phyloP scores from a whole-genome alignment of 163 green algal genomes.

The Chlamydomonas reinhardtii region DNA sequence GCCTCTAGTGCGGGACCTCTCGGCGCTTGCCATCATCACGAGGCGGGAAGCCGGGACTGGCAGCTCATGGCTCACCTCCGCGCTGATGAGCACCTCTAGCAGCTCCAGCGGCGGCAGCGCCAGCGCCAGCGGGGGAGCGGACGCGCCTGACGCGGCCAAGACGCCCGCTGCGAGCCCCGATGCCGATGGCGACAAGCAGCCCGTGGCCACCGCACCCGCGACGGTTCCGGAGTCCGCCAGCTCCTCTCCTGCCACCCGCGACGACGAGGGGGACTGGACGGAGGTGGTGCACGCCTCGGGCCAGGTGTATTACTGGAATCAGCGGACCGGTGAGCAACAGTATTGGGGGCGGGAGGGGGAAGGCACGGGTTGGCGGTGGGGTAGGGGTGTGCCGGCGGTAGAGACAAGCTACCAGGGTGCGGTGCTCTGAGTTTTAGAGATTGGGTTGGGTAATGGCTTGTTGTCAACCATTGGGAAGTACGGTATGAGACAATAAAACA shows the following conservation, averaged over 20 bases:
- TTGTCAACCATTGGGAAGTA: too few relatives aligned
- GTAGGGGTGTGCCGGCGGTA: too few relatives aligned
- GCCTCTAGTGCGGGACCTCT: constrained; percentile 18
- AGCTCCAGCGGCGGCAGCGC: not conserved
- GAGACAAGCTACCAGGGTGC: too few relatives aligned
- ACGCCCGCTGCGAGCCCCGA: too few relatives aligned
- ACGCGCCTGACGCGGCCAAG: too few relatives aligned
- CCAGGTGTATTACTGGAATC: constrained; percentile 51
- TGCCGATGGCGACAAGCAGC: not conserved
- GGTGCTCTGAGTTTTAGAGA: too few relatives aligned
- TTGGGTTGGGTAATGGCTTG: too few relatives aligned
- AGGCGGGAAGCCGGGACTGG: not conserved
- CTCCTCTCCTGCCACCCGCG: not conserved
- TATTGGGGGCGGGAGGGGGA: not conserved
- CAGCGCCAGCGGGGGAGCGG: not conserved
- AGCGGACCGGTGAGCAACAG: constrained; percentile 35
- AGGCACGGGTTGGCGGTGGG: too few relatives aligned
- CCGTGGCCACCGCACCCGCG: not conserved
- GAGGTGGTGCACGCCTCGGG: constrained; percentile 42
- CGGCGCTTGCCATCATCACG: not conserved
- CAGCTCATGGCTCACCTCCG: not conserved
- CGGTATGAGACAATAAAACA: too few relatives aligned
- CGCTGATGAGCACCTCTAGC: not conserved
- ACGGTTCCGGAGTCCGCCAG: not conserved
- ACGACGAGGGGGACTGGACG: constrained; percentile 43